These are phyloP conservation scores for Brachypodium distachyon DNA, from an alignment of 202 grass and related monocot species.

Conservation along the genomic window DNA sequence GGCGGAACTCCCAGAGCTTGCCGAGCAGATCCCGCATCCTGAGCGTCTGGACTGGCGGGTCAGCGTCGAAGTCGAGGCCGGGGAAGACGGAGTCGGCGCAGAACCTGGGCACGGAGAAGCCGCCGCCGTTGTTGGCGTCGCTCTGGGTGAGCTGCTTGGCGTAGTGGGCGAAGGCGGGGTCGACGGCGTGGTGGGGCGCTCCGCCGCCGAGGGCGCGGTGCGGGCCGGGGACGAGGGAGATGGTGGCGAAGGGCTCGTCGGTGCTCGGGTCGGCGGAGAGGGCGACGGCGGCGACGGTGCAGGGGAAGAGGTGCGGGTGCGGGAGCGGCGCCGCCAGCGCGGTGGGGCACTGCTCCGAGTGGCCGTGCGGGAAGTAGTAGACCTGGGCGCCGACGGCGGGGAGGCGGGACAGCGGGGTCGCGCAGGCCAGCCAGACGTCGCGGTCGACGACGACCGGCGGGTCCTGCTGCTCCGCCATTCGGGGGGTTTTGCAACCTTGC, in stretches of 20 bases:
- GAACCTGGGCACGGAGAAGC: slow-evolving; percentile 68
- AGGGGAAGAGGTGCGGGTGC: slow-evolving; percentile 10
- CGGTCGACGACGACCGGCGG: slow-evolving; percentile 21
- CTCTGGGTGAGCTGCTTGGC: slow-evolving; percentile 70
- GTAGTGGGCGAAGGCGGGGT: neutral
- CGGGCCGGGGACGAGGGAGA: slow-evolving; percentile 29
- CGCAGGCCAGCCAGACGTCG: slow-evolving; percentile 58
- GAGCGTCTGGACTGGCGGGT: slow-evolving; percentile 53
- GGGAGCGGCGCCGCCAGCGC: neutral
- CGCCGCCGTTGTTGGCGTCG: slow-evolving; percentile 89
- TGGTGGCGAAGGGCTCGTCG: slow-evolving; percentile 39
- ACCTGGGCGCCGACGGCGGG: slow-evolving; percentile 48
- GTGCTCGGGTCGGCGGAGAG: slow-evolving; percentile 26
- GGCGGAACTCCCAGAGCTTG: slow-evolving; percentile 36
- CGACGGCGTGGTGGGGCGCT: no score
- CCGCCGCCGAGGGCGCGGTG: neutral
- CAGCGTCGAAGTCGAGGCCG: slow-evolving; percentile 30
- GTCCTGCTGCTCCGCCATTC: slow-evolving; percentile 8
- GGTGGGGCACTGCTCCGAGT: slow-evolving; percentile 54
- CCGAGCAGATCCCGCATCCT: slow-evolving; percentile 34
- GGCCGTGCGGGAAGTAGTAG: slow-evolving; percentile 74
- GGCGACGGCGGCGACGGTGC: slow-evolving; percentile 26
- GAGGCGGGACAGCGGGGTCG: slow-evolving; percentile 31
- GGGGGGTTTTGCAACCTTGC: neutral
- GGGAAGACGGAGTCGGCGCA: slow-evolving; percentile 76